Evolutionary conservation across 1,284 basidiomycete species (phyloP), one percentile per base, ranked within the genome.

Genomic region (Rhodotorula sp.): DNA sequence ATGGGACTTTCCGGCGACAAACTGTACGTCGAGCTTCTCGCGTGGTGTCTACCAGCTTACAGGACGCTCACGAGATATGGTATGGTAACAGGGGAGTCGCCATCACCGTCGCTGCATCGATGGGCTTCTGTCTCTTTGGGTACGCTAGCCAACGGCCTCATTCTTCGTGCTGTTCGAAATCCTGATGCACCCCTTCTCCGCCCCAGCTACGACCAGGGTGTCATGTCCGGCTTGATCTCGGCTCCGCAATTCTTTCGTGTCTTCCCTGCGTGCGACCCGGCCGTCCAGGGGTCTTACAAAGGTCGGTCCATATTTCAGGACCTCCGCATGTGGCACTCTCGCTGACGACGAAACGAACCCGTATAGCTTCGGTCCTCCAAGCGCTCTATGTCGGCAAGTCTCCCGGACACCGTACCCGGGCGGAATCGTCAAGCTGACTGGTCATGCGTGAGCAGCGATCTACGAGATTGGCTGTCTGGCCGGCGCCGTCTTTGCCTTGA

Each of bases 261-360:
- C 1, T 73, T 70, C 66, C 67, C 66, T 49, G 70, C 70, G 3
- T 73, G 72, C 54, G 68, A 73, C 48, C 56, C 64, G 3, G 34
- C 21, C 4, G 68, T 68, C 1, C 71, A 73, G 55, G 71, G 71
- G 7, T 50, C 43, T 16, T 10, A 28, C 16, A 26, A 48, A 19
- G 50, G 50, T 52, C 2, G 10, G 50, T 23, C 28, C 28, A 28
- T 28, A 28, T 28, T 28, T 28, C 28, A 28, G 28, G 28, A 28
- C 2, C 28, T 2, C 28, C 28, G 28, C 28, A 28, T 28, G 28
- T 2, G 3, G 28, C 28, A 28, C 2, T 28, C 28, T 28, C 28
- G 28, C 28, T 28, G 28, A 28, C 28, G 3, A 28, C 28, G 28
- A 28, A 28, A 28, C 28, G 28, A 28, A 28, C 28, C 28, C 28